Conservation (phyloP, 371 early-diverging fungal species). For the Apophysomyces trapeziformis region DNA sequence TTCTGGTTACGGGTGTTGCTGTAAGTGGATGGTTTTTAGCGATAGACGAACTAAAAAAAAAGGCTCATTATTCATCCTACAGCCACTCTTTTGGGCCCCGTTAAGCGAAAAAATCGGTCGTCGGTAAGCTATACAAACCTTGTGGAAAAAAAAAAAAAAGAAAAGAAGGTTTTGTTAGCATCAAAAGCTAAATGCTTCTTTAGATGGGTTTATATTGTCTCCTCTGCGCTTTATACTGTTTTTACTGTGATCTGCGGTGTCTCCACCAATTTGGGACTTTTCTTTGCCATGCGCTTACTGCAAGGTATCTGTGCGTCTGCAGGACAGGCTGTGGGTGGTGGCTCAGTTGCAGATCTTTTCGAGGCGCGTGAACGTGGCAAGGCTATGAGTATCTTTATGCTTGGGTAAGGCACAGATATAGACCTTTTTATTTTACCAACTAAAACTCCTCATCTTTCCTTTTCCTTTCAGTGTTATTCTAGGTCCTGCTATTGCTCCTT, state of each 20-base stretch:
- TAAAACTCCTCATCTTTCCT: too few relatives aligned
- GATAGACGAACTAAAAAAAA: not conserved
- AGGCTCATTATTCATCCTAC: not conserved
- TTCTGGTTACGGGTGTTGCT: slow-evolving; percentile 22
- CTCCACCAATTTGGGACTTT: slow-evolving; percentile 32
- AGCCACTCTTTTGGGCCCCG: slow-evolving; percentile 47
- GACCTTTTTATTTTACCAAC: too few relatives aligned
- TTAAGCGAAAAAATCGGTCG: slow-evolving; percentile 40
- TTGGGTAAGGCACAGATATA: slow-evolving; percentile 24
- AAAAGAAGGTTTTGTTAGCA: too few relatives aligned
- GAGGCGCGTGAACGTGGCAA: slow-evolving; percentile 42
- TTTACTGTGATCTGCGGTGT: slow-evolving; percentile 42
- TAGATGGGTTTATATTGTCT: slow-evolving; percentile 34
- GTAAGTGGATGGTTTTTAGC: slow-evolving; percentile 13
- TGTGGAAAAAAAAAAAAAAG: not conserved
- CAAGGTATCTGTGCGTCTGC: slow-evolving; percentile 44
- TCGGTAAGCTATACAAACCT: slow-evolving; percentile 24
- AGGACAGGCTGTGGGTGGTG: slow-evolving; percentile 49
- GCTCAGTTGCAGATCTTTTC: slow-evolving; percentile 45
- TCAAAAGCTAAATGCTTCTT: not conserved
- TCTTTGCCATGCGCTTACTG: slow-evolving; percentile 42
- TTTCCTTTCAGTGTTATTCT: slow-evolving; percentile 41
- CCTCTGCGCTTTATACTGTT: slow-evolving; percentile 32
- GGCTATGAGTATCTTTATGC: slow-evolving; percentile 43
- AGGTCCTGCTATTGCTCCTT: slow-evolving; percentile 59